Percentiles rank a stretch among this genome's conserved stretches.
phyloP scores from a whole-genome alignment of 1,139 yeast species.

The Debaryomyces fabryi region DNA sequence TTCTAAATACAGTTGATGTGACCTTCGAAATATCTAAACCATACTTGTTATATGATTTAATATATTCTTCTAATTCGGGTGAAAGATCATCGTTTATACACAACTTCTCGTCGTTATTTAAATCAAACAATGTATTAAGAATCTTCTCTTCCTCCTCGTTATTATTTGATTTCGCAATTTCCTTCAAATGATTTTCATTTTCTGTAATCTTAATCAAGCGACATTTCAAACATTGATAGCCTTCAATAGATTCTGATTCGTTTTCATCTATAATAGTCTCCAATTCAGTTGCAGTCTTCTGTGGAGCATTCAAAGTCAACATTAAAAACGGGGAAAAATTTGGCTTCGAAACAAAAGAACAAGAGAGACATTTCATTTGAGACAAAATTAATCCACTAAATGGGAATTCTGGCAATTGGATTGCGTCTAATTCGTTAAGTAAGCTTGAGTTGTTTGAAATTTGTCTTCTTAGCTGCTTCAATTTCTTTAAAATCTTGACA shows the following conservation, averaged over 20 bases:
- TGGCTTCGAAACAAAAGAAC: constrained; percentile 65
- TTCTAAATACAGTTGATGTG: constrained; percentile 68
- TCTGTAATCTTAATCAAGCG: constrained; percentile 53
- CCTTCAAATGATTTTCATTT: constrained; percentile 25
- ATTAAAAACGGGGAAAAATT: constrained; percentile 67
- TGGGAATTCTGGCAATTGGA: constrained; percentile 64
- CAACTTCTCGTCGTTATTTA: constrained; percentile 35
- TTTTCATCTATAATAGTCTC: constrained; percentile 58
- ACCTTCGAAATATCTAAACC: constrained; percentile 49
- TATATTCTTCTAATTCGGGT: constrained; percentile 43
- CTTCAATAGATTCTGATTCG: constrained; percentile 73
- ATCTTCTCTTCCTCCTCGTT: constrained; percentile 18
- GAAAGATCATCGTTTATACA: constrained; percentile 66
- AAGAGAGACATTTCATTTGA: constrained; percentile 67
- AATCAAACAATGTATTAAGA: constrained; percentile 29
- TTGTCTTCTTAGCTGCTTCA: constrained; percentile 21
- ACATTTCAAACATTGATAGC: constrained; percentile 78
- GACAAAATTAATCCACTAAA: constrained; percentile 69
- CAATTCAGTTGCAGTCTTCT: constrained; percentile 49
- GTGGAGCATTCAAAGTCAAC: constrained; percentile 76
- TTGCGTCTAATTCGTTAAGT: constrained; percentile 25
- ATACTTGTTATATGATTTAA: constrained; percentile 46
- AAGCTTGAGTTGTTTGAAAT: constrained; percentile 12
- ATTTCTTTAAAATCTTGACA: constrained; percentile 41
- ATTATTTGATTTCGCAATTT: constrained; percentile 14